These are phyloP conservation scores for Monoraphidium neglectum DNA, from an alignment of 139 green algal genomes.

Conservation along the genomic window DNA sequence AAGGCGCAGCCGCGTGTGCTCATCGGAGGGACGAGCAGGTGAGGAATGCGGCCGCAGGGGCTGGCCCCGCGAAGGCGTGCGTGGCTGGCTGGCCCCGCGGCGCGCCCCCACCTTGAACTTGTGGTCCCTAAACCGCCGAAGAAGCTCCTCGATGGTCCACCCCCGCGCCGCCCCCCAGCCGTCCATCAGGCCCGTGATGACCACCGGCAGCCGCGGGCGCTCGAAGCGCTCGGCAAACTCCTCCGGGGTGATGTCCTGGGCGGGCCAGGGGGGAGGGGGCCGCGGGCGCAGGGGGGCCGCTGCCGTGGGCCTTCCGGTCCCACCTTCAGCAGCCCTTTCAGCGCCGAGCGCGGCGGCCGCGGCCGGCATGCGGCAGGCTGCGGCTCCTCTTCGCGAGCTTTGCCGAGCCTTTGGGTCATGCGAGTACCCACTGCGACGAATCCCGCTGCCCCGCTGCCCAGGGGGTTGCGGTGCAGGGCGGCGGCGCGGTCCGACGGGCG, in stretches of 20 bases:
- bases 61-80: too few relatives aligned
- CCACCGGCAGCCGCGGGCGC: slow-evolving; percentile 58
- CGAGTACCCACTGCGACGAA: not conserved
- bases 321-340: not conserved
- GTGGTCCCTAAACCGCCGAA: slow-evolving; percentile 56
- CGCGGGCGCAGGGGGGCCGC: not conserved
- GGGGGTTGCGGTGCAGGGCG: too few relatives aligned
- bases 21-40: too few relatives aligned
- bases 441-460: not conserved
- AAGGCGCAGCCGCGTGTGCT: too few relatives aligned
- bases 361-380: not conserved
- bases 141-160: slow-evolving; percentile 62
- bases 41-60: too few relatives aligned
- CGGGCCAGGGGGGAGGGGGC: not conserved
- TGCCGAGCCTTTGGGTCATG: not conserved
- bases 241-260: slow-evolving; percentile 60
- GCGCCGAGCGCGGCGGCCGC: not conserved
- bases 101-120: slow-evolving; percentile 85
- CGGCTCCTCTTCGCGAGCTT: not conserved
- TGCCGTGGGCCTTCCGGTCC: not conserved
- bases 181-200: slow-evolving; percentile 73
- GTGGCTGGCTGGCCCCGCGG: too few relatives aligned
- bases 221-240: slow-evolving; percentile 78
- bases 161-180: slow-evolving; percentile 54
- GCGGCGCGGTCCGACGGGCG: too few relatives aligned